phyloP scores from a whole-genome alignment of 2,329 filamentous ascomycete genomes.

The Arthroderma sp. region DNA sequence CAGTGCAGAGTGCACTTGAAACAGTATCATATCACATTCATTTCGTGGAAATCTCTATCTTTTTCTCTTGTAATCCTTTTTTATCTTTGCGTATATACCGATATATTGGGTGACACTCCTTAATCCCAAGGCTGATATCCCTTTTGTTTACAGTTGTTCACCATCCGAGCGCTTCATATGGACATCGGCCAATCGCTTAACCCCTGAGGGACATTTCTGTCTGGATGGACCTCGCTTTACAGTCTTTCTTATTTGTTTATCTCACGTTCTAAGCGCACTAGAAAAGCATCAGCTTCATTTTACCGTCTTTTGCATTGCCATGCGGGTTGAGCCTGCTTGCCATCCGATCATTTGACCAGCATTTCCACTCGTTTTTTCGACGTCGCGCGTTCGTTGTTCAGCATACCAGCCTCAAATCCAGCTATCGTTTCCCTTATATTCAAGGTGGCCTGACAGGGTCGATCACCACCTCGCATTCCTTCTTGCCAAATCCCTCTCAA shows the following conservation, averaged over 20 bases:
- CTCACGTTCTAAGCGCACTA: not conserved
- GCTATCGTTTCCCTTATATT: not conserved
- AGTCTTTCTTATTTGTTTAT: not conserved
- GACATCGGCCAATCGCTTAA: slow-evolving; percentile 3
- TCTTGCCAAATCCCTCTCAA: not conserved
- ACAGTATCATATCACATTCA: not conserved
- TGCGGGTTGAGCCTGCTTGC: slow-evolving; percentile 4
- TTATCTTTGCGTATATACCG: not conserved
- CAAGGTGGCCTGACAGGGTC: not conserved
- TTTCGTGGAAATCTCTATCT: not conserved
- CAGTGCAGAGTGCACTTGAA: not conserved
- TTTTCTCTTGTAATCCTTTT: not conserved
- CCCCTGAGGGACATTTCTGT: not conserved
- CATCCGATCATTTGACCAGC: not conserved
- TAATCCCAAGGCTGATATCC: not conserved
- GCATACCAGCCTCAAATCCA: not conserved
- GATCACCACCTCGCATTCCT: not conserved
- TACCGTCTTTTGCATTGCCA: not conserved
- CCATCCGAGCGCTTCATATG: not conserved
- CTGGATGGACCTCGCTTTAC: not conserved
- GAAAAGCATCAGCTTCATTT: not conserved
- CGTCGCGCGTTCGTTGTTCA: not conserved
- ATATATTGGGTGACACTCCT: not conserved
- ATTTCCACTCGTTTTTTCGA: not conserved
- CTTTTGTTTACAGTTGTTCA: not conserved